Percentiles rank a stretch among this genome's conserved stretches.
Evolutionary conservation across 164 flowering plant species (phyloP).

Genomic region (Aristolochia californica): DNA sequence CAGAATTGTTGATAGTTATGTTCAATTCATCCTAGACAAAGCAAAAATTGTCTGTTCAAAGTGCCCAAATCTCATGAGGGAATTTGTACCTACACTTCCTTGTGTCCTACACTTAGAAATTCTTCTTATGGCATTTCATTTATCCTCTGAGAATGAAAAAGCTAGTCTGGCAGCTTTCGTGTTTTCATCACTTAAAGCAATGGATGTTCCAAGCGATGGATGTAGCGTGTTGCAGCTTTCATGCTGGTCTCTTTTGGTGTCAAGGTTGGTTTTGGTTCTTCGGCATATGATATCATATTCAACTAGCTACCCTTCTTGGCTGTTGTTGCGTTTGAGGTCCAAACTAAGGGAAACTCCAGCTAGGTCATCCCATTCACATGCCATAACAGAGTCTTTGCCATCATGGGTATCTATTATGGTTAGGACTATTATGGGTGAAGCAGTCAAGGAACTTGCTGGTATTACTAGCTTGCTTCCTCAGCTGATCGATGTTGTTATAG

Average conservation of each 20-base stretch:
- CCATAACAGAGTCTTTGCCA: conserved; percentile 21
- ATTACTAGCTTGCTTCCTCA: conserved; percentile 29
- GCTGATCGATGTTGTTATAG: conserved; percentile 44
- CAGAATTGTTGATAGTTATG: conserved; percentile 41
- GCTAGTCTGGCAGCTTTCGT: conserved; percentile 34
- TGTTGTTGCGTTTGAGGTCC: conserved; percentile 55
- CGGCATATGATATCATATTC: conserved; percentile 72
- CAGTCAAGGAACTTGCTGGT: conserved; percentile 54
- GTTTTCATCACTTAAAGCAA: conserved; percentile 33
- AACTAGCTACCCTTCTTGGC: conserved; percentile 49
- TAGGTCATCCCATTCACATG: conserved; percentile 15
- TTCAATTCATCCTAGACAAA: conserved; percentile 51
- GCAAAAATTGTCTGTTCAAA: conserved; percentile 26
- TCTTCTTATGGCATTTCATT: conserved; percentile 80
- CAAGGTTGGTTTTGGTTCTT: conserved; percentile 72
- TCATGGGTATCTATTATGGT: conserved; percentile 51
- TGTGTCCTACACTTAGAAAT: conserved; percentile 69
- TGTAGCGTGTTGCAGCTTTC: conserved; percentile 42
- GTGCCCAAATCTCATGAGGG: conserved; percentile 31
- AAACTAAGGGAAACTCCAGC: conserved; percentile 51
- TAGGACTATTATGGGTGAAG: conserved; percentile 35
- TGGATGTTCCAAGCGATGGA: conserved; percentile 30
- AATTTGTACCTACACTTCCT: conserved; percentile 57
- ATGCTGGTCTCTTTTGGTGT: conserved; percentile 73
- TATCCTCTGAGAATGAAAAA: conserved; percentile 62